phyloP scores from a whole-genome alignment of 2,329 filamentous ascomycete genomes.

The Talaromyces islandicus region DNA sequence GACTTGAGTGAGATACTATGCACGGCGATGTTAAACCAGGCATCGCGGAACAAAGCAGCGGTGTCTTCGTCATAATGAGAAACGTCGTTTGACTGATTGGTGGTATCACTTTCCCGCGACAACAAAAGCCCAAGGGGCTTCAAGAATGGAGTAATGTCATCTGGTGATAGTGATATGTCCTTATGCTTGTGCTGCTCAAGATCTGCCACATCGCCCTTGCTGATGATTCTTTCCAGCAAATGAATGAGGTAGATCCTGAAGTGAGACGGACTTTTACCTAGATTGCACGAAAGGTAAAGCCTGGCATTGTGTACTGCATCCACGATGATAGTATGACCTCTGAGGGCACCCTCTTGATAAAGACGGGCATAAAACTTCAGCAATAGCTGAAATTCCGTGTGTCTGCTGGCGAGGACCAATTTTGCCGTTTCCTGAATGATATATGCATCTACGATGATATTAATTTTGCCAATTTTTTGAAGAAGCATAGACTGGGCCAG shows the following conservation, averaged over 20 bases:
- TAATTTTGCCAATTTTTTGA: slow-evolving; percentile 90
- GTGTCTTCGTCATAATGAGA: slow-evolving; percentile 58
- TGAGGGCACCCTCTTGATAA: slow-evolving; percentile 64
- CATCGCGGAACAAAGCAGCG: slow-evolving; percentile 72
- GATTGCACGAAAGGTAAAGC: slow-evolving; percentile 67
- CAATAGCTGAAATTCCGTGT: slow-evolving; percentile 76
- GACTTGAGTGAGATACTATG: slow-evolving; percentile 81
- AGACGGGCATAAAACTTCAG: slow-evolving; percentile 77
- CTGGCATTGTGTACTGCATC: slow-evolving; percentile 76
- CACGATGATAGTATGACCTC: slow-evolving; percentile 61
- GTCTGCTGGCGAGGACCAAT: slow-evolving; percentile 69
- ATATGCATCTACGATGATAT: slow-evolving; percentile 69
- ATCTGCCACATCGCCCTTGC: slow-evolving; percentile 79
- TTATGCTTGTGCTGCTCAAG: slow-evolving; percentile 66
- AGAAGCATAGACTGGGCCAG: slow-evolving; percentile 90
- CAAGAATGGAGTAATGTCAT: slow-evolving; percentile 81
- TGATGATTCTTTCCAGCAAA: slow-evolving; percentile 79
- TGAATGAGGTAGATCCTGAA: slow-evolving; percentile 81
- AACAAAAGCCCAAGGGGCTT: slow-evolving; percentile 83
- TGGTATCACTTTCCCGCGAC: slow-evolving; percentile 39
- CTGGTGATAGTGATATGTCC: slow-evolving; percentile 74
- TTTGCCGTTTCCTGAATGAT: slow-evolving; percentile 78
- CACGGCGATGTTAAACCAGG: slow-evolving; percentile 96
- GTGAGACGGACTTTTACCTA: slow-evolving; percentile 61
- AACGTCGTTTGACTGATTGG: slow-evolving; percentile 22